These are phyloP conservation scores for Pseudisothecium myosuroides DNA, from an alignment of 225 moss, liverwort and hornwort species.

Conservation along the genomic window DNA sequence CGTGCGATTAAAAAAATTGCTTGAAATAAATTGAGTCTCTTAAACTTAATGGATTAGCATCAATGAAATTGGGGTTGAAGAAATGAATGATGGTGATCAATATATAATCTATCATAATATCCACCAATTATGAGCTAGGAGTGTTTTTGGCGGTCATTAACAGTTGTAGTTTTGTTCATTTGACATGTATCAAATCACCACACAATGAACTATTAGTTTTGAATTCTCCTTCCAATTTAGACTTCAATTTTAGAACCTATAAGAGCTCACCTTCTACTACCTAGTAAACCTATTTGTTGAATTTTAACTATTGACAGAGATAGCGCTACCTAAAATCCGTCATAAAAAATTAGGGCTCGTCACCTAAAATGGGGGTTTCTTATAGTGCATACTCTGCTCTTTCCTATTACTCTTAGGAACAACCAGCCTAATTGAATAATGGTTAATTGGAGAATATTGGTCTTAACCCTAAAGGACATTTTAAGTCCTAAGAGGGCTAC, in stretches of 20 bases:
- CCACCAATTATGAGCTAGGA: too few species aligned
- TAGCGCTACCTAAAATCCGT: too few species aligned
- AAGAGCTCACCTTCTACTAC: not conserved
- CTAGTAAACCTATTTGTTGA: accelerated
- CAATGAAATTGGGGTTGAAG: accelerated
- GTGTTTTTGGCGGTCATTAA: not conserved
- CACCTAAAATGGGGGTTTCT: too few species aligned
- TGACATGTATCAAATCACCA: not conserved
- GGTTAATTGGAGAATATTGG: too few species aligned
- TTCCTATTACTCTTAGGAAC: not conserved
- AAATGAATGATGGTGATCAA: not conserved
- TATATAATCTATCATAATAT: not conserved
- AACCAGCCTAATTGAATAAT: not conserved
- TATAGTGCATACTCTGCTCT: accelerated
- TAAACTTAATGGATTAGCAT: too few species aligned
- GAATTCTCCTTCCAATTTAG: not conserved
- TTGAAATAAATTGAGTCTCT: not conserved
- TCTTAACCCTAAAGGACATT: not conserved
- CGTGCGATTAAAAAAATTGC: not conserved
- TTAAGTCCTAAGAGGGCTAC: accelerated
- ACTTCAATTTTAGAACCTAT: not conserved
- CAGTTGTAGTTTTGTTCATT: not conserved
- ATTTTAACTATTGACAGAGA: not conserved
- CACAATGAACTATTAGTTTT: accelerated
- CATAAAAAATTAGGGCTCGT: too few species aligned